Evolutionary conservation across 768 basidiomycete genomes (phyloP).

Genomic region (Auriscalpium microsporum): DNA sequence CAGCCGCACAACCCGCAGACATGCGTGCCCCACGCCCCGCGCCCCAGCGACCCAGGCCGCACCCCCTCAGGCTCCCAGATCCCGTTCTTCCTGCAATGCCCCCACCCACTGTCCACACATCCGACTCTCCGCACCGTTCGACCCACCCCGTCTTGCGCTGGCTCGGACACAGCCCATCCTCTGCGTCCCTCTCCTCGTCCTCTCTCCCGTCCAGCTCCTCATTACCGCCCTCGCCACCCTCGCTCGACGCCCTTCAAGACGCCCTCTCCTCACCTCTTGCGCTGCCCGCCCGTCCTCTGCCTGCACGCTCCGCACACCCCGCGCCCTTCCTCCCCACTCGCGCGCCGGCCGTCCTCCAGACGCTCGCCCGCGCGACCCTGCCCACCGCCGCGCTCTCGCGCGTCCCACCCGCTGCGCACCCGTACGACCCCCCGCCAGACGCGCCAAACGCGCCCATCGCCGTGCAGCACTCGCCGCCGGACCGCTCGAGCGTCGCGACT

Average conservation of each 20-base stretch:
- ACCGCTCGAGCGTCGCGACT: constrained; percentile 47
- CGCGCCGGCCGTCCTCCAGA: constrained; percentile 45
- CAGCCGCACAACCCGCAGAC: not conserved
- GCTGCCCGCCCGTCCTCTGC: constrained; percentile 17
- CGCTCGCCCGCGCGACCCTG: constrained; percentile 50
- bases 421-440: constrained; percentile 19
- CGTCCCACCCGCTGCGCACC: constrained; percentile 8
- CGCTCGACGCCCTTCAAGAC: constrained; percentile 22
- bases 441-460: constrained; percentile 27
- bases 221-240: constrained; percentile 16
- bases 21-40: not conserved
- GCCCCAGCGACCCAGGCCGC: not conserved
- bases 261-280: constrained; percentile 27
- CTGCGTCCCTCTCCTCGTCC: constrained; percentile 23
- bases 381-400: constrained; percentile 54
- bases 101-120: not conserved
- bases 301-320: constrained; percentile 15
- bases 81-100: constrained; percentile 7
- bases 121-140: constrained; percentile 5
- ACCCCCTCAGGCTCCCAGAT: not conserved
- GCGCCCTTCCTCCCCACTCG: constrained; percentile 34
- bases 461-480: constrained; percentile 29
- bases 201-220: constrained; percentile 5
- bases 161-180: constrained; percentile 29
- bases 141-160: constrained; percentile 35